Percentiles rank a stretch among this genome's conserved stretches.
Conservation (phyloP, 805 yeast genomes). For the Sungouiozyma ichnusensis region DNA sequence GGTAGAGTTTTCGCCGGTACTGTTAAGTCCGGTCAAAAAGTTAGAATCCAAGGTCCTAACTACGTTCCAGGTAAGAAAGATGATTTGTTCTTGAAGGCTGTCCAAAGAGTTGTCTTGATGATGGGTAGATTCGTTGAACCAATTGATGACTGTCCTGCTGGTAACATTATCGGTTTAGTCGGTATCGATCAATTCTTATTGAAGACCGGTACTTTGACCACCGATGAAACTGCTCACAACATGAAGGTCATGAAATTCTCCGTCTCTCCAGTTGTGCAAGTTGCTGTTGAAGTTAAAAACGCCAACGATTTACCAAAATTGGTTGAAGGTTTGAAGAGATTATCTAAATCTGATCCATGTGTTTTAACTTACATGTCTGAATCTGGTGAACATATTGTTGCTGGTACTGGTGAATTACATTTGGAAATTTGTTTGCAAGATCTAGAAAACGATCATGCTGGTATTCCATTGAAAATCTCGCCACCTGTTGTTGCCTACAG, state of each 20-base stretch:
- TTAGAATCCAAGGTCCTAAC: slow-evolving; percentile 99
- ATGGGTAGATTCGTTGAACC: slow-evolving; percentile 98
- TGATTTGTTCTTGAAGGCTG: slow-evolving; percentile 90
- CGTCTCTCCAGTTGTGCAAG: slow-evolving; percentile 99
- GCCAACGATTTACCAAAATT: slow-evolving; percentile 98
- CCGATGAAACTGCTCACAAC: slow-evolving; percentile 95
- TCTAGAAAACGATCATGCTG: slow-evolving; percentile 98
- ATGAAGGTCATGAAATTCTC: slow-evolving; percentile 99
- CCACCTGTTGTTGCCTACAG: slow-evolving; percentile 98
- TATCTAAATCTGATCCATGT: slow-evolving; percentile 99
- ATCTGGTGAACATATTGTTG: slow-evolving; percentile 99
- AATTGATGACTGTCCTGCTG: slow-evolving; percentile 99
- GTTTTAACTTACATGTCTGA: slow-evolving; percentile 78
- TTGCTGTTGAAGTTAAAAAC: slow-evolving; percentile 99
- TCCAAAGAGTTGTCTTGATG: slow-evolving; percentile 99
- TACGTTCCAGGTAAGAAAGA: slow-evolving; percentile 97
- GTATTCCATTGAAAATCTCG: slow-evolving; percentile 95
- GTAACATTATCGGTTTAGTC: slow-evolving; percentile 99
- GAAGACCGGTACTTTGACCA: slow-evolving; percentile 98
- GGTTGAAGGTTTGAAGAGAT: slow-evolving; percentile 99
- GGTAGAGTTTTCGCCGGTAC: slow-evolving; percentile 99
- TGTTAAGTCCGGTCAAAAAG: slow-evolving; percentile 97
- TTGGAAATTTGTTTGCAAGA: slow-evolving; percentile 95
- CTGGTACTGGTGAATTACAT: slow-evolving; percentile 99
- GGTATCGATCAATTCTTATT: slow-evolving; percentile 99